phyloP scores from a whole-genome alignment of 75 land plant species.

The Ceratopteris richardii region DNA sequence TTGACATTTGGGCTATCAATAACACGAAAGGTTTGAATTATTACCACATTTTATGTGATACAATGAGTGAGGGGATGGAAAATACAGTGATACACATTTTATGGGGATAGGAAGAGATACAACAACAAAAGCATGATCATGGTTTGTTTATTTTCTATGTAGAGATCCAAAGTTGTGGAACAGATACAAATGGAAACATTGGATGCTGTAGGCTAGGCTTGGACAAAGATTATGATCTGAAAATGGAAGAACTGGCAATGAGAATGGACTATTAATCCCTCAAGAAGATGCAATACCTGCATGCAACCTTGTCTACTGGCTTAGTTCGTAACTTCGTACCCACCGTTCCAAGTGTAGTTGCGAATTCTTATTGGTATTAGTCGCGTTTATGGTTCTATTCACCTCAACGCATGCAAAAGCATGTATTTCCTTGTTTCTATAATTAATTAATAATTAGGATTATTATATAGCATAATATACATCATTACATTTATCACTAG shows the following conservation, averaged over 20 bases:
- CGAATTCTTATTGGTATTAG: too few species aligned
- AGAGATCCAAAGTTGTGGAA: neutral
- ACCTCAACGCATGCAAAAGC: too few species aligned
- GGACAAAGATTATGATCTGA: neutral
- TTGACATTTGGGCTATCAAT: too few species aligned
- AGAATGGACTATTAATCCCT: neutral
- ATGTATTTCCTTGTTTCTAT: too few species aligned
- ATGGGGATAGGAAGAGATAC: slow-evolving; percentile 2
- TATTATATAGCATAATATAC: too few species aligned
- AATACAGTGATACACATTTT: neutral
- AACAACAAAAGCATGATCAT: neutral
- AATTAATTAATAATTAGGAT: too few species aligned
- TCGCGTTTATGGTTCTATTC: too few species aligned
- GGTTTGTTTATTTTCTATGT: slow-evolving; percentile 4
- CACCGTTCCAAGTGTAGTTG: slow-evolving; percentile 62
- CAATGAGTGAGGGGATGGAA: neutral
- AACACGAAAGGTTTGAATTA: neutral
- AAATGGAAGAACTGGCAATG: neutral
- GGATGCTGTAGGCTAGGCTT: neutral
- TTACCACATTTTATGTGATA: neutral
- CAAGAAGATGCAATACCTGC: slow-evolving; percentile 34
- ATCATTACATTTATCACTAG: too few species aligned
- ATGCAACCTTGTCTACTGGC: slow-evolving; percentile 65
- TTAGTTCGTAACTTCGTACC: slow-evolving; percentile 70
- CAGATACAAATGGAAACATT: neutral